Conservation (phyloP, 2,329 filamentous ascomycete species). For the Trichoderma pleuroti region DNA sequence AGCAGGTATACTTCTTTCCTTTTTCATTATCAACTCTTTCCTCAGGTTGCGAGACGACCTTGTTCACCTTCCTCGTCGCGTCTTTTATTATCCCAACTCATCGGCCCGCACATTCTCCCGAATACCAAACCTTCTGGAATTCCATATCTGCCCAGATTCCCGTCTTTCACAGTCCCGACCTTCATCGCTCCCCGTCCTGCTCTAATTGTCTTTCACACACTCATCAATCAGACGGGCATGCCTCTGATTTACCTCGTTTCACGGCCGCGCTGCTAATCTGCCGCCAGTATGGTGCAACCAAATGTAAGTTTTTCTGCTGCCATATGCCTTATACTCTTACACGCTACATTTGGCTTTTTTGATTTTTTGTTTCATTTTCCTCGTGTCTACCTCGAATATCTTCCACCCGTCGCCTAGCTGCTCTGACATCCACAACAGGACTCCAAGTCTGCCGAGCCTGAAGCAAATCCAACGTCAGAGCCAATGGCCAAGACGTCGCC, state of each 20-base stretch:
- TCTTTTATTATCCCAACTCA: conserved; percentile 20
- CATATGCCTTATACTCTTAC: conserved; percentile 5
- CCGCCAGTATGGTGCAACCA: conserved; percentile 39
- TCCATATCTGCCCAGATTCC: neutral
- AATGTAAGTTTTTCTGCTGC: conserved; percentile 32
- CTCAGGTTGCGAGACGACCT: conserved; percentile 21
- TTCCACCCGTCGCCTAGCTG: conserved; percentile 21
- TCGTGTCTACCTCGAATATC: neutral
- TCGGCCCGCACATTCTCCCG: neutral
- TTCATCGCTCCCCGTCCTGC: conserved; percentile 26
- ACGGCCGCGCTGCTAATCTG: conserved; percentile 35
- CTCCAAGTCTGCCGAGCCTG: conserved; percentile 34
- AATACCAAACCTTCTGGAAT: neutral
- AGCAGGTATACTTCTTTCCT: neutral
- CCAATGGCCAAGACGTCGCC: conserved; percentile 46
- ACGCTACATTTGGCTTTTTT: conserved; percentile 1
- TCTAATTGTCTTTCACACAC: conserved; percentile 3
- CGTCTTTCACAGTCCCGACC: conserved; percentile 2
- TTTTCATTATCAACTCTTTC: neutral
- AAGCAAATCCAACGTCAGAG: conserved; percentile 33
- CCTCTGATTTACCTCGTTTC: conserved; percentile 32
- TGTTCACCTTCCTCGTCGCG: conserved; percentile 24
- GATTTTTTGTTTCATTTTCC: neutral
- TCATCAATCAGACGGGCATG: conserved; percentile 26
- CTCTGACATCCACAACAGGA: conserved; percentile 30